These are phyloP conservation scores for Moringa oleifera DNA, from an alignment of 345 rosid genomes.

Conservation along the genomic window DNA sequence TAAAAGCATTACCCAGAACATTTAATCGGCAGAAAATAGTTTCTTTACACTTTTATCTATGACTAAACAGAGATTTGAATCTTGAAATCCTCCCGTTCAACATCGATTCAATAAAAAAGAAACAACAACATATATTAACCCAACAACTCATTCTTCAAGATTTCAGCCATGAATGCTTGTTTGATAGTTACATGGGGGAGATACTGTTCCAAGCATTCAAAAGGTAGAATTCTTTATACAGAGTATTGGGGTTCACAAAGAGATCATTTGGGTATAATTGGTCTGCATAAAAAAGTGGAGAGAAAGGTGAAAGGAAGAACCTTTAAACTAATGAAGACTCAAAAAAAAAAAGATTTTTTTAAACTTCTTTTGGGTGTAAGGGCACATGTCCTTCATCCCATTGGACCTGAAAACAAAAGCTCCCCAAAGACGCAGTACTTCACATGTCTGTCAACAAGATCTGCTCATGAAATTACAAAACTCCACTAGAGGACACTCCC, in stretches of 20 bases:
- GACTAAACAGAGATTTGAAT: constrained; percentile 11
- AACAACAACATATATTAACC: no score
- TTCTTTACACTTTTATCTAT: no score
- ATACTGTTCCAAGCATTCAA: constrained; percentile 12
- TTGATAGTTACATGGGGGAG: constrained; percentile 29
- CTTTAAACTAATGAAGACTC: constrained; percentile 12
- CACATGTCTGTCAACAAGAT: constrained; percentile 61
- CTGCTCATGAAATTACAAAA: constrained; percentile 32
- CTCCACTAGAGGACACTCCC: constrained; percentile 41
- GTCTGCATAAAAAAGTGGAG: constrained; percentile 10
- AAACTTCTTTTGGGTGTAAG: no score
- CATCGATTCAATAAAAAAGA: not conserved
- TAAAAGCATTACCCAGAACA: not conserved
- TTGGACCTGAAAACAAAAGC: constrained; percentile 31
- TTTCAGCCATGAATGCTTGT: constrained; percentile 43
- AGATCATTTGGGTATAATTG: constrained; percentile 38
- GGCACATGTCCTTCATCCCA: constrained; percentile 49
- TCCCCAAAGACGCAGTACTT: constrained; percentile 26
- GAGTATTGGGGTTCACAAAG: constrained; percentile 1
- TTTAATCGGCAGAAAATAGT: no score
- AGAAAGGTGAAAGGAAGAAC: not conserved
- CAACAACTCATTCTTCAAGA: constrained; percentile 41
- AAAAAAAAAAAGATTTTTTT: not conserved
- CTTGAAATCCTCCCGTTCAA: constrained; percentile 9
- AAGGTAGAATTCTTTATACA: not conserved